Base-by-base conservation (phyloP, 2,329 filamentous ascomycete species). In the Coniochaeta prunicola region DNA sequence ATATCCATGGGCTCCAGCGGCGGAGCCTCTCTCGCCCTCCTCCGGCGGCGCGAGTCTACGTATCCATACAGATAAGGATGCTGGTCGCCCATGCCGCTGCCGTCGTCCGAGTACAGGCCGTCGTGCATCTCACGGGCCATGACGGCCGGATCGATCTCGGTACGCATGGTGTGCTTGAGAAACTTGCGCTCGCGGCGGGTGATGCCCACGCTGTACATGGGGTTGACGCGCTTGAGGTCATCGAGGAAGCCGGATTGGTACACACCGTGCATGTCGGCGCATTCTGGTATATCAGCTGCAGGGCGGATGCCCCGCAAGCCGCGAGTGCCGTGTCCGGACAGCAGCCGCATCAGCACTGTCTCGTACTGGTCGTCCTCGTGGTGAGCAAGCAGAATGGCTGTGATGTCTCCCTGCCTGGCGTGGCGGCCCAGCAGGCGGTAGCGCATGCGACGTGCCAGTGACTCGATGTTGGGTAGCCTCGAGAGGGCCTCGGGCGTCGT, bases 351-450 rank as follows among this genome's bases (percentile, higher is more conserved):
- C 55, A 97, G 74, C 4, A 96, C 80, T 0, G 92, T 97, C 74
- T 99, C 94, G 59, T 92, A 89, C 68, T 94, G 91, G 67, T 99
- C 94, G 67, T 97, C 92, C 62, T 82, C 78, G 70, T 99, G 94
- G 69, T 99, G 94, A 4, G 88, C 94, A 30, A 96, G 76, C 40
- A 97, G 80, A 1, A 97, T 70, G 21, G 83, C 82, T 4, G 72
- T 73, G 4, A 89, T 82, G 0, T 74, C 69, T 6, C 75, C 64
- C 1, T 74, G 69, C 17, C 72, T 71, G 69, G 89, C 92, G 8
- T 80, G 78, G 15, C 65, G 69, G 0, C 89, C 92, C 1, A 97
- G 72, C 0, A 79, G 76, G 61, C 84, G 87, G 71, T 92, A 97
- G 15, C 94, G 85, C 34, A 88, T 77, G 24, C 74, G 81, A 26